Base-by-base conservation (phyloP, 202 grass and related monocot species). In the Saccharum hybrid region DNA sequence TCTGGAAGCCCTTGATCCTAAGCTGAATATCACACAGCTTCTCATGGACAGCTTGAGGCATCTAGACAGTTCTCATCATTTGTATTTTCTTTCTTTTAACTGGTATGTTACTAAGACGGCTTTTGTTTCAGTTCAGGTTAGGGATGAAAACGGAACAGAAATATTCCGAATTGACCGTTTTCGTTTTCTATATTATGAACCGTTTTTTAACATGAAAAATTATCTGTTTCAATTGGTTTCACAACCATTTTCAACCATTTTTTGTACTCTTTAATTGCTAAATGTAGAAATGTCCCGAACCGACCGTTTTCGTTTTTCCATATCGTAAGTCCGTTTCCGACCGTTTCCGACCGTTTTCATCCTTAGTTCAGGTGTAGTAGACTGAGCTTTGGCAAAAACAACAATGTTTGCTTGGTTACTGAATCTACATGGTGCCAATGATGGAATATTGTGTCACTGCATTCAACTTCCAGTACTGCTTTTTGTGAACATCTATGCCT, bases 51-150 rank as follows among this genome's bases (percentile, higher is more conserved):
- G 13, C 36, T 40, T 82, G 51, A 71, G 68, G 78, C 48, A 34
- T 79, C 49, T 79, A 82, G 43, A 51, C 63, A 69, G 64, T 87
- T 89, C 71, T 75, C 33, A 46, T 71, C 15, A 84, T 19, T 22
- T 81, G 41, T 34, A 42, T 81, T 28, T 76, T 66, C 23, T 43
- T 76, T 64, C 57, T 59, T 76, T 76, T 81, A 11, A 54, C 5
- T 34, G 40, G n/a, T 26, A 81, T 63, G 16, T 30, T 81, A n/a
- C 52, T 76, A 42, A 82, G 56, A 76, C 72, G 39, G 52, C 33
- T 22, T 46, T 8, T 34, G 43, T 18, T 70, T 4, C 21, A 45
- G 45, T 87, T 33, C 54, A 81, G 72, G 82, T 57, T 77, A 66
- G n/a, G n/a, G n/a, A n/a, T n/a, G n/a, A n/a, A n/a, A n/a, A n/a